phyloP scores from a whole-genome alignment of 345 rosid genomes.

The Lumnitzera littorea region DNA sequence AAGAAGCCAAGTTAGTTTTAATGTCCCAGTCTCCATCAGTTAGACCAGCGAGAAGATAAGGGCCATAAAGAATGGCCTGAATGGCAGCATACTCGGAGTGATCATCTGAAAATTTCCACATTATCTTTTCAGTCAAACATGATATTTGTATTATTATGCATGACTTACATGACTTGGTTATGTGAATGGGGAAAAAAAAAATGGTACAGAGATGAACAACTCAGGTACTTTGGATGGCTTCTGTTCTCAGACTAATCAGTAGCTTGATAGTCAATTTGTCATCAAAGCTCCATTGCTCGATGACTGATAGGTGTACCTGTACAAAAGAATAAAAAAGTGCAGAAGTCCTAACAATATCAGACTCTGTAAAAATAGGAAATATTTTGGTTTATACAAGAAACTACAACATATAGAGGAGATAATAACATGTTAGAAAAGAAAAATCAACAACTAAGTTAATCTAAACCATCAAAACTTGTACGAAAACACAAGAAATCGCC shows the following conservation, averaged over 20 bases:
- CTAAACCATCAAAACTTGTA: too few relatives aligned
- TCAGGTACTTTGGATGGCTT: conserved; percentile 59
- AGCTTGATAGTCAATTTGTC: conserved; percentile 57
- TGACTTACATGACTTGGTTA: background rate
- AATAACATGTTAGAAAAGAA: too few relatives aligned
- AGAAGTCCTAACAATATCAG: background rate
- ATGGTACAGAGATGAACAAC: background rate
- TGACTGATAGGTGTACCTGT: conserved; percentile 53
- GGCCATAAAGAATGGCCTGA: conserved; percentile 85
- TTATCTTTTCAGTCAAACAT: background rate
- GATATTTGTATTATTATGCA: too few relatives aligned
- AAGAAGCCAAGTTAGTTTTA: conserved; percentile 29
- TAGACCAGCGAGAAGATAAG: conserved; percentile 70
- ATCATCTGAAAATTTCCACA: conserved; percentile 47
- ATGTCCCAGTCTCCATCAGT: conserved; percentile 65
- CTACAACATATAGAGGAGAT: too few relatives aligned
- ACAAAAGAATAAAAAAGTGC: background rate
- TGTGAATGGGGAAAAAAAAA: background rate
- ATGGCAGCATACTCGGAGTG: conserved; percentile 56
- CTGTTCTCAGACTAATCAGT: conserved; percentile 52
- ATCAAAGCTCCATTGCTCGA: conserved; percentile 40
- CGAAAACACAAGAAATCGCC: background rate
- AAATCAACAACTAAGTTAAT: too few relatives aligned
- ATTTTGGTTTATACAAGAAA: too few relatives aligned
- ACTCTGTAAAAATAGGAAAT: too few relatives aligned